Conservation (phyloP, 2,329 filamentous ascomycete genomes). For the Lachnellula suecica region DNA sequence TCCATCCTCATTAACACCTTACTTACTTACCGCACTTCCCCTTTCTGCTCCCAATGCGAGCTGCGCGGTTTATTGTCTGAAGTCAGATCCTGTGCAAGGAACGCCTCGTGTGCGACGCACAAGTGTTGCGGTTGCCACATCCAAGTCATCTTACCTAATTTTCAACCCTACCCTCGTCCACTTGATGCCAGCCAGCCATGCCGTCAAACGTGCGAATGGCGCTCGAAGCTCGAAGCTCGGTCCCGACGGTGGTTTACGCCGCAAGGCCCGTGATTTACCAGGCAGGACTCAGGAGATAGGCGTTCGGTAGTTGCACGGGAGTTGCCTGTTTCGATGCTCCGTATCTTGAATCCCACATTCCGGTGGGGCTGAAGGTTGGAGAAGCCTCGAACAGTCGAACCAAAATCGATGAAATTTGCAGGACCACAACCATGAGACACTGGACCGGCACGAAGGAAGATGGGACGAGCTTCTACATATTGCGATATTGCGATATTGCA, state of each 20-base stretch:
- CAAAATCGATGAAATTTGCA: neutral
- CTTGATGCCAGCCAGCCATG: too few relatives aligned
- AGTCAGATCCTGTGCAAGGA: neutral
- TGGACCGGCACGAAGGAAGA: neutral
- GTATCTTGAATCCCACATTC: conserved; percentile 1
- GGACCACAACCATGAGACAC: neutral
- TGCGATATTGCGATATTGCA: neutral
- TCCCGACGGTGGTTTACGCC: neutral
- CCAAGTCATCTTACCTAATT: neutral
- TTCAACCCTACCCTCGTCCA: too few relatives aligned
- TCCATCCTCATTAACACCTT: neutral
- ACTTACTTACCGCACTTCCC: neutral
- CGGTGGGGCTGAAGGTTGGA: neutral
- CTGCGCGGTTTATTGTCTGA: too few relatives aligned
- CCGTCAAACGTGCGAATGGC: too few relatives aligned
- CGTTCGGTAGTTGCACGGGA: neutral
- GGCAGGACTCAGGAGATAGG: neutral
- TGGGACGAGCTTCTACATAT: neutral
- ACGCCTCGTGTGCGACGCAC: neutral
- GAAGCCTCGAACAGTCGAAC: neutral
- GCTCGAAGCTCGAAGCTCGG: too few relatives aligned
- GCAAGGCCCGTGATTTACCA: neutral
- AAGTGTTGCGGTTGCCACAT: neutral
- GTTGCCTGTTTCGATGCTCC: neutral
- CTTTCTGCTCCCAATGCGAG: too few relatives aligned